phyloP scores from a whole-genome alignment of 179 eudicot species.

The Silene noctiflora region DNA sequence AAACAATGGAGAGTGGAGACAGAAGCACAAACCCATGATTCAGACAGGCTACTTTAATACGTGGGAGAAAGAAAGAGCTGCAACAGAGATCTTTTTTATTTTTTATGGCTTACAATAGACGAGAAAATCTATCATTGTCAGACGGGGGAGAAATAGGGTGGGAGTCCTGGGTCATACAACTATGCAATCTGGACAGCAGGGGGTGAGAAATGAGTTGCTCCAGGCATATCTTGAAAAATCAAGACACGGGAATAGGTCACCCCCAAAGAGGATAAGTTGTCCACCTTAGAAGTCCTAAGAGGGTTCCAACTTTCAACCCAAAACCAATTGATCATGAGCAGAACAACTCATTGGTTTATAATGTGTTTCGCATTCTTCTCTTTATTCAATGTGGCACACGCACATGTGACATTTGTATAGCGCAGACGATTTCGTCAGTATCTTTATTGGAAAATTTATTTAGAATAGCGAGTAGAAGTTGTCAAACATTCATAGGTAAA shows the following conservation, averaged over 20 bases:
- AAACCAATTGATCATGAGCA: too few species aligned
- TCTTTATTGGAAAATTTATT: neutral
- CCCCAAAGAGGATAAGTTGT: too few species aligned
- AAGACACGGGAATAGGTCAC: too few species aligned
- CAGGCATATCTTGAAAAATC: too few species aligned
- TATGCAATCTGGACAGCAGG: too few species aligned
- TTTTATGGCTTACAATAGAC: neutral
- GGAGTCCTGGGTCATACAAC: neutral
- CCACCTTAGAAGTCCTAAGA: too few species aligned
- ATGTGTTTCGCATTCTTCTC: neutral
- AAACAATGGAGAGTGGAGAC: too few species aligned
- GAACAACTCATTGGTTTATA: neutral
- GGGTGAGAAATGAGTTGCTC: too few species aligned
- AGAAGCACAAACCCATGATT: neutral
- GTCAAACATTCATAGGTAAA: neutral
- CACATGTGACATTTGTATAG: neutral
- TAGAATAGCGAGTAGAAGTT: neutral
- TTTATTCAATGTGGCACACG: neutral
- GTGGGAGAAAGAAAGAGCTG: neutral
- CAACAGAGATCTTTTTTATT: neutral
- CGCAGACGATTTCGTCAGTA: neutral
- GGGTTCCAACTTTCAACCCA: too few species aligned
- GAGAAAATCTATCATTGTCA: neutral
- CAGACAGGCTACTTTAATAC: neutral
- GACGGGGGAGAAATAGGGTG: neutral